Base-by-base conservation (phyloP, 1,284 basidiomycete species). In the Cryptococcus depauperatus region DNA sequence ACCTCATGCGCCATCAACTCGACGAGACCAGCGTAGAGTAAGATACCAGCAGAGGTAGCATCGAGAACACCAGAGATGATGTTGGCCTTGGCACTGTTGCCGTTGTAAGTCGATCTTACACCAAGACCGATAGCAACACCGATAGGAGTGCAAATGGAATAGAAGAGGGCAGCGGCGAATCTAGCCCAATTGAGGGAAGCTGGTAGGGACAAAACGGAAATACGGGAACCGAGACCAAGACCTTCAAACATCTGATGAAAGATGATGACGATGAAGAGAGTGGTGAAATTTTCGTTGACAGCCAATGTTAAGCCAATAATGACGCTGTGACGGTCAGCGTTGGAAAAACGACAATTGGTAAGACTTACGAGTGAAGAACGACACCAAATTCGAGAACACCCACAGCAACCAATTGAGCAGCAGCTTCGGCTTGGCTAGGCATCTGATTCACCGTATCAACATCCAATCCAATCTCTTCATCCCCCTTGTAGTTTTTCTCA, bases 1-100 rank as follows among this genome's bases (percentile, higher is more conserved):
- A 96, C 91, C 61, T 93, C 90, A 64, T 93, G 90, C 0, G 88
- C 90, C 39, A 96, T 77, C 1, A 93, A 77, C 81, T 93, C 89
- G 25, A 92, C 89, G 23, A 92, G 74, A 42, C 61, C 90, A 0
- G 91, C 93, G 70, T 93, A 96, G 13, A 93, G 73, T 44, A 97
- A 70, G 59, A 97, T 89, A 3, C 92, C 92, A 0, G 87, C 78
- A 46, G 85, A 90, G 37, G 88, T 70, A 9, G 89, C 78, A 63
- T 96, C 90, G 57, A 96, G 76, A 1, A 86, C 72, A 19, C 92
- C 92, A 46, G 81, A 81, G 51, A 89, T 83, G 52, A 91, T 84
- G 41, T 77, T 81, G 4, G 86, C 84, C 0, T 76, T 83, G 0
- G 80, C 71, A 47, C 80, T 81, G 44, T 75, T 79, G 1, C 87